Base-by-base conservation (phyloP, 345 rosid genomes). In the Litchi chinensis region DNA sequence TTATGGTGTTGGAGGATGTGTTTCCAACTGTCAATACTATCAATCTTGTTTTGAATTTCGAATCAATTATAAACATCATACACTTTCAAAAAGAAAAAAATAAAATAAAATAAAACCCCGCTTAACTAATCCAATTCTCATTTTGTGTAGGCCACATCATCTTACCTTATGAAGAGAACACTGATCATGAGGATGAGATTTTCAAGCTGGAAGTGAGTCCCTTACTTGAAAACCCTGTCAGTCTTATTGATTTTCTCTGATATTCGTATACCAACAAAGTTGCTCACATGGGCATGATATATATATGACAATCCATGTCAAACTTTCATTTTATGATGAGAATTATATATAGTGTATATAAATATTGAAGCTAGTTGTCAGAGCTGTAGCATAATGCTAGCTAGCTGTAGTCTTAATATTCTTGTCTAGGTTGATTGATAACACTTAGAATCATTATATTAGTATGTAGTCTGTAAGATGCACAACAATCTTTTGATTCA, bases 161-260 rank as follows among this genome's bases (percentile, higher is more conserved):
- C 22, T 6, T 6, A 22, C 65, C 65, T 21, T 60, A 21, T 60
- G 22, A 60, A 60, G 65, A 60, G 65, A 11, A 60, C 28, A 60
- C 28, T 60, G 57, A 52, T 15, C 0, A 60, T 10, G 26, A 60
- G 9, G 28, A 60, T 60, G 65, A 60, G 65, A 7, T 60, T 60
- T 60, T 60, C 28, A 22, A 71, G 11, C 71, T 21, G 65, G 57
- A 57, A 71, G 79, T 50, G 75, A 68, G 72, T 68, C 66, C 54
- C 44, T 65, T 60, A 67, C 63, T 39, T 15, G 37, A 26, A 59
- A 60, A 43, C 60, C 68, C 40, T 74, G 26, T 40, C n/a, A 22
- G 13, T 12, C 9, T 5, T 39, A 32, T 40, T 73, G 66, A 40
- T 73, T n/a, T 28, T 66, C 43, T 39, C 44, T 65, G 19, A 6